Evolutionary conservation across 331 rosid genomes (phyloP).

Genomic region (Spiraea crenata): DNA sequence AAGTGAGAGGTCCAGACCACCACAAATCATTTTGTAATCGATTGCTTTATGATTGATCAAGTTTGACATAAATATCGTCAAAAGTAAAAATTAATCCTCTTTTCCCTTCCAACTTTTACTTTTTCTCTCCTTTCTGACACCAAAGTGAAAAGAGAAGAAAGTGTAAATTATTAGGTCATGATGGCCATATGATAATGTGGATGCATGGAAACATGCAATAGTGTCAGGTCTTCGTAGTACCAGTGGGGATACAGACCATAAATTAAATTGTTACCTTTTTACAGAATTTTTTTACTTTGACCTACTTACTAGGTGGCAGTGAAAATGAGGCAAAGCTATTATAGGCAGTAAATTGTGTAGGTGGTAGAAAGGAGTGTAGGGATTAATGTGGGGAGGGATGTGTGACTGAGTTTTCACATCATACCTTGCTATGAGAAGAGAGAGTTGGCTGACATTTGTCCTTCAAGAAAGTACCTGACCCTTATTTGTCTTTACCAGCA

Average conservation of each 20-base stretch:
- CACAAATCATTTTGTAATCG: constrained; percentile 86
- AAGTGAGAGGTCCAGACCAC: constrained; percentile 53
- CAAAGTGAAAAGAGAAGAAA: constrained; percentile 28
- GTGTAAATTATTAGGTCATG: constrained; percentile 40
- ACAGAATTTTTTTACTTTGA: not conserved
- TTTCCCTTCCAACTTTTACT: constrained; percentile 32
- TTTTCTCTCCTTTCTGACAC: constrained; percentile 23
- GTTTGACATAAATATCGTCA: constrained; percentile 8
- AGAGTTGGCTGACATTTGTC: constrained; percentile 49
- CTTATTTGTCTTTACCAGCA: constrained; percentile 49
- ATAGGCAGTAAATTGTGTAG: not conserved
- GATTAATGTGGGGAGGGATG: constrained; percentile 25
- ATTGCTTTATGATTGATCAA: constrained; percentile 91
- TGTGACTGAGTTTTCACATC: constrained; percentile 62
- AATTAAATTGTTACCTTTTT: not conserved
- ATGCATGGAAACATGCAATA: constrained; percentile 19
- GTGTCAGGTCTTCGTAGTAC: not conserved
- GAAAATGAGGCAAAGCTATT: constrained; percentile 9
- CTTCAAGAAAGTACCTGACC: constrained; percentile 51
- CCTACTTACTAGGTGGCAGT: not conserved
- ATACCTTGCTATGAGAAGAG: constrained; percentile 30
- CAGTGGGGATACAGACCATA: not conserved
- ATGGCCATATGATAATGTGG: constrained; percentile 40
- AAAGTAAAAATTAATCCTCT: not conserved
- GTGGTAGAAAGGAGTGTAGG: not conserved